Conservation (phyloP, 2,329 filamentous ascomycete genomes). For the Coniochaeta hoffmannii region DNA sequence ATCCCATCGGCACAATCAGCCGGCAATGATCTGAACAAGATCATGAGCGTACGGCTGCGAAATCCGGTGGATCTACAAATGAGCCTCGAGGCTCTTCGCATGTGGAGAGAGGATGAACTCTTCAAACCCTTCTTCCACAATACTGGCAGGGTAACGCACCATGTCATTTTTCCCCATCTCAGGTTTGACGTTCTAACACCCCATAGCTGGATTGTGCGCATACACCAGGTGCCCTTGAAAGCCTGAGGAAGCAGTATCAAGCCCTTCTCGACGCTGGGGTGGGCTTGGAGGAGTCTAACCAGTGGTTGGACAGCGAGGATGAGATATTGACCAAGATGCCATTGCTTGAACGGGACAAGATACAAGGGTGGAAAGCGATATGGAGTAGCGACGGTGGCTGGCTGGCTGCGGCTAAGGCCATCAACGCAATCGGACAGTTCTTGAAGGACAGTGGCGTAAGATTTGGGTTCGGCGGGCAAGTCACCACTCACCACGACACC, state of each 20-base stretch:
- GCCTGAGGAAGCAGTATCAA: constrained; percentile 23
- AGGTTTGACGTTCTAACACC: not conserved
- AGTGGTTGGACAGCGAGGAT: constrained; percentile 36
- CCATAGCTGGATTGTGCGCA: not conserved
- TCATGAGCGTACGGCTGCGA: constrained; percentile 30
- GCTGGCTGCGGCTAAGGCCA: constrained; percentile 38
- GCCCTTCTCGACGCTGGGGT: constrained; percentile 28
- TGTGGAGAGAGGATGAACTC: constrained; percentile 34
- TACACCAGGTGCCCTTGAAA: not conserved
- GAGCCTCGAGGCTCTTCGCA: constrained; percentile 23
- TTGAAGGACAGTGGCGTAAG: constrained; percentile 29
- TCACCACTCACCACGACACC: not conserved
- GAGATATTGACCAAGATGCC: constrained; percentile 32
- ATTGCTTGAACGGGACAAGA: constrained; percentile 27
- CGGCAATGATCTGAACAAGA: constrained; percentile 39
- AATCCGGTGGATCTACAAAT: constrained; percentile 23
- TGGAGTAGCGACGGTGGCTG: constrained; percentile 35
- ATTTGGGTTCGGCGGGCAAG: constrained; percentile 27
- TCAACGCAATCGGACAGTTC: constrained; percentile 34
- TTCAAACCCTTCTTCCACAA: constrained; percentile 37
- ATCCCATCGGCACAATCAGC: constrained; percentile 39
- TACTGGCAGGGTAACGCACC: constrained; percentile 28
- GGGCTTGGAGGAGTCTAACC: constrained; percentile 28
- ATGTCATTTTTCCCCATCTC: too few relatives aligned
- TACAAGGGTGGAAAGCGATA: constrained; percentile 38